Evolutionary conservation across 2,329 filamentous ascomycete species (phyloP).

Genomic region (Phyllosticta capitalensis): DNA sequence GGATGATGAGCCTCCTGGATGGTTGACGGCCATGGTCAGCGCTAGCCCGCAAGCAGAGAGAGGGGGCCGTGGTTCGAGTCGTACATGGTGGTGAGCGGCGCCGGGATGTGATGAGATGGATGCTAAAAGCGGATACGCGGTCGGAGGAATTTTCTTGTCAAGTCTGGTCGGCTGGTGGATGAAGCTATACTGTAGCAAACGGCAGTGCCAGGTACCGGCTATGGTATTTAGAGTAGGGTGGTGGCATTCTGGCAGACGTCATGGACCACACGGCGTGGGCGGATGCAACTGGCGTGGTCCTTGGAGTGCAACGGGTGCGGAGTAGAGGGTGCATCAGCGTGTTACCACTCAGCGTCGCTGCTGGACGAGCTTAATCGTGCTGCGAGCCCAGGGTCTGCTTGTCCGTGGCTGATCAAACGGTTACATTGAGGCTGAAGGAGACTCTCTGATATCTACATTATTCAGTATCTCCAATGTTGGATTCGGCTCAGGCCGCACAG

Average conservation of each 20-base stretch:
- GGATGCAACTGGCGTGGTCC: neutral
- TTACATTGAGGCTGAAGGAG: slow-evolving; percentile 8
- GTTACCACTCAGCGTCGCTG: neutral
- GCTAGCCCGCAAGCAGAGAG: slow-evolving; percentile 7
- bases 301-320: neutral
- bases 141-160: neutral
- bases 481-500: too few relatives aligned
- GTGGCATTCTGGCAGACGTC: neutral
- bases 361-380: slow-evolving; percentile 1
- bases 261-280: neutral
- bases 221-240: neutral
- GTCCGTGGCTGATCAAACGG: slow-evolving; percentile 8
- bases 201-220: neutral
- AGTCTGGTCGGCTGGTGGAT: neutral
- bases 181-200: neutral
- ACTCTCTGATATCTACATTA: too few relatives aligned
- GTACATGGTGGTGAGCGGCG: slow-evolving; percentile 9
- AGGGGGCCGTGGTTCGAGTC: slow-evolving; percentile 11
- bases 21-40: slow-evolving; percentile 14
- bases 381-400: slow-evolving; percentile 5
- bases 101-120: neutral
- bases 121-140: neutral
- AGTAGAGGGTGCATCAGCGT: slow-evolving; percentile 3
- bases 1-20: slow-evolving; percentile 71
- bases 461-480: too few relatives aligned